Base-by-base conservation (phyloP, 2,329 filamentous ascomycete genomes). In the Botrytis byssoidea region DNA sequence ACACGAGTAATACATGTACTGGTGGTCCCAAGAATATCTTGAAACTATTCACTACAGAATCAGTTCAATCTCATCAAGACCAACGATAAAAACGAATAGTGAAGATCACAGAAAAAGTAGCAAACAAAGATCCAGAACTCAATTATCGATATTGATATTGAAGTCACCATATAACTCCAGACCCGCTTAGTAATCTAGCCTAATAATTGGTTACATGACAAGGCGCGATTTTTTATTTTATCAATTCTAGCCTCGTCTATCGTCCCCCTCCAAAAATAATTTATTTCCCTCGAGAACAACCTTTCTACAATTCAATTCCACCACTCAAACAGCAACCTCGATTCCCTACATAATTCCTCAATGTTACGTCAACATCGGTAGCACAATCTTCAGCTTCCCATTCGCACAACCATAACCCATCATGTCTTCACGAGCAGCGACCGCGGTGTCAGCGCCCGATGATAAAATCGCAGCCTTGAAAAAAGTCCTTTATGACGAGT, bases 401-500 rank as follows among this genome's bases (percentile, higher is more conserved):
- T 73, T 18, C 35, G 66, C 32, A 63, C 20, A 42, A 55, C 6
- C 32, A 69, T 25, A 18, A 59, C 14, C 20, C 37, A 63, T 44
- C 25, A 73, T 73, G 71, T 46, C 71, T 57, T 59, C 71, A 46
- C 64, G 55, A 69, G 71, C 51, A 61, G 40, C 35, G 14, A 29
- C 42, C n/a, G 20, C 40, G 32, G 64, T 55, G 35, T 32, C 37
- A 35, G 18, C 64, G 68, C 20, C 68, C 6, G 70, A 71, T 16
- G 71, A 73, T 42, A 69, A 79, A 61, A 79, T 78, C 72, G 61
- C 73, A 71, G 77, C 73, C 67, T 75, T 80, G 68, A 80, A 78
- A 68, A 74, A 76, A 40, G 71, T 74, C 16, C 70, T 81, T 57
- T 82, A 82, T 72, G 74, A 78, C 18, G 75, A 76, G 22, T 80